Conservation (phyloP, 768 basidiomycete species). For the Serendipita sp. region DNA sequence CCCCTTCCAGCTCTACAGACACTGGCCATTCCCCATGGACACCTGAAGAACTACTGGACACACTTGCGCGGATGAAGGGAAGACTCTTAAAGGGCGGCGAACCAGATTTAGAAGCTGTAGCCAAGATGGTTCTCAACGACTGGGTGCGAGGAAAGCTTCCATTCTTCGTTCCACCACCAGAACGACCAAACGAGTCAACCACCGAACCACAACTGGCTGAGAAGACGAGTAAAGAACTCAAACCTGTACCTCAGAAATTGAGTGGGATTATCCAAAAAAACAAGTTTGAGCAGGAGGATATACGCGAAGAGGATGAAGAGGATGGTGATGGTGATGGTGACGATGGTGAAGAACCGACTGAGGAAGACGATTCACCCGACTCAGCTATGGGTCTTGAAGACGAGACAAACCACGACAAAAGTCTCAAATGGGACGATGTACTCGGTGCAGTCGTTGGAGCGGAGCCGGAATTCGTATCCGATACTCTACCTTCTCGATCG, state of each 20-base stretch:
- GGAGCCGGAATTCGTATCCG: conserved; percentile 10
- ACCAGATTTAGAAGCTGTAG: conserved; percentile 78
- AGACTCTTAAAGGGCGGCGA: conserved; percentile 88
- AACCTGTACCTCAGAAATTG: conserved; percentile 61
- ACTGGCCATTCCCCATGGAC: conserved; percentile 31
- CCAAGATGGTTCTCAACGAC: conserved; percentile 88
- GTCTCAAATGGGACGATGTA: conserved; percentile 71
- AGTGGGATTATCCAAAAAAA: conserved; percentile 81
- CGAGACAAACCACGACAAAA: conserved; percentile 14
- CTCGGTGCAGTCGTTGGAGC: conserved; percentile 38
- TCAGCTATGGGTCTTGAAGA: conserved; percentile 8
- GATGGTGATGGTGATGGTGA: conserved; percentile 24
- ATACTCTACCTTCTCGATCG: conserved; percentile 16
- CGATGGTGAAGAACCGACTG: conserved; percentile 20
- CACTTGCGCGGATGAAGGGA: conserved; percentile 79
- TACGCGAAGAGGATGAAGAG: conserved; percentile 40
- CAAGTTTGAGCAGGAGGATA: conserved; percentile 69
- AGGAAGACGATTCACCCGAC: background rate
- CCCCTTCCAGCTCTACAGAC: conserved; percentile 38
- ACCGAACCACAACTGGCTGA: conserved; percentile 17
- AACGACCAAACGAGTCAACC: conserved; percentile 55
- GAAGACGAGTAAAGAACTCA: conserved; percentile 22
- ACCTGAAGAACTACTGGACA: conserved; percentile 64
- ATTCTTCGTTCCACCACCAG: conserved; percentile 87
- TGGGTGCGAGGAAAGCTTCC: conserved; percentile 97